A percentile compares a stretch with the other conserved stretches of the same genome.
These are phyloP conservation scores for Triadica sebifera DNA, from an alignment of 345 rosid species.

Conservation along the genomic window DNA sequence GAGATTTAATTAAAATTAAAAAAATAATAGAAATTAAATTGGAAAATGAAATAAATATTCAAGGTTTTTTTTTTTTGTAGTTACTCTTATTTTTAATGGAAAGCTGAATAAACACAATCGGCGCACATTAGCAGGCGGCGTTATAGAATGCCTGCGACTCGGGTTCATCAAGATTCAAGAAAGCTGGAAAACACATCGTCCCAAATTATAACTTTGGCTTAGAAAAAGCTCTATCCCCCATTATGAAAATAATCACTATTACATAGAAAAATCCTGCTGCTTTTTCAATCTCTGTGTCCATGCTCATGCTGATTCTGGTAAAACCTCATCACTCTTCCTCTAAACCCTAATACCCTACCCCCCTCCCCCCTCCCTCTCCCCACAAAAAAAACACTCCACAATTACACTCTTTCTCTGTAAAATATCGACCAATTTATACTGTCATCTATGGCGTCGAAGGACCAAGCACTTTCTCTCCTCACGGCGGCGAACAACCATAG, in stretches of 20 bases:
- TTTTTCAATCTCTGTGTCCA: background rate
- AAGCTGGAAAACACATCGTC: no score
- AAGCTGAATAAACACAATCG: no score
- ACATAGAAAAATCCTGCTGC: background rate
- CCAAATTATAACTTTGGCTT: background rate
- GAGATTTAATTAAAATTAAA: no score
- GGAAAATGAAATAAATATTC: no score
- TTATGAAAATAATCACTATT: background rate
- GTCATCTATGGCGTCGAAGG: conserved; percentile 40
- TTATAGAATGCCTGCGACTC: no score
- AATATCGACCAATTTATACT: background rate
- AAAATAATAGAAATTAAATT: no score
- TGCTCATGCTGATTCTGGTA: background rate
- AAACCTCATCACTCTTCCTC: background rate
- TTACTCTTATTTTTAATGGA: no score
- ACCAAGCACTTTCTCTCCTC: conserved; percentile 75
- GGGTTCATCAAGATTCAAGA: no score
- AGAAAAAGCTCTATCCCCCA: background rate
- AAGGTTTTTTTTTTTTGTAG: no score
- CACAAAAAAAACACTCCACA: background rate
- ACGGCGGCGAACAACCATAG: conserved; percentile 74
- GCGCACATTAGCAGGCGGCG: no score
- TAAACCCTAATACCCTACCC: conserved; percentile 22
- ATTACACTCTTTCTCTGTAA: background rate
- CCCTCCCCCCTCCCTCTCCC: no score